Evolutionary conservation across 2,329 filamentous ascomycete genomes (phyloP).

Genomic region (Paecilomyces sp.): DNA sequence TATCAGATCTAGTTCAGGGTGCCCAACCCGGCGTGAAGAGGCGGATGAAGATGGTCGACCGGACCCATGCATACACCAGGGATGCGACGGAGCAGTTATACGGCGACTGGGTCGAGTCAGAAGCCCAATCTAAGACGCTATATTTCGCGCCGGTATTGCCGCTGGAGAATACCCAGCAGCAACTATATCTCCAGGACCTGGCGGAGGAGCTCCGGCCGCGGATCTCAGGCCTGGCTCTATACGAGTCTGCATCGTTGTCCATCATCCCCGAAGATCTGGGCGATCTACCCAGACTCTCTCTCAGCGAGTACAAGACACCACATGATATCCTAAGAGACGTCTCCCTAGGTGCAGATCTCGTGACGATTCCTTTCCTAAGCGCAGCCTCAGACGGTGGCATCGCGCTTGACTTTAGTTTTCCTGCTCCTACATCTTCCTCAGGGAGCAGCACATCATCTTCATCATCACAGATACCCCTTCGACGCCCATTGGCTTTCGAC

Average conservation of each 20-base stretch:
- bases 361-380: slow-evolving; percentile 69
- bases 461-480: slow-evolving; percentile 11
- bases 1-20: slow-evolving; percentile 66
- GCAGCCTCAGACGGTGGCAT: slow-evolving; percentile 75
- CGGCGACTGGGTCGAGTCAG: slow-evolving; percentile 20
- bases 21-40: slow-evolving; percentile 61
- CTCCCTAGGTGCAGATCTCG: slow-evolving; percentile 68
- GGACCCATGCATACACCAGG: slow-evolving; percentile 75
- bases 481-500: slow-evolving; percentile 60
- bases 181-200: slow-evolving; percentile 69
- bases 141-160: slow-evolving; percentile 64
- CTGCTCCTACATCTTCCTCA: slow-evolving; percentile 27
- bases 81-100: slow-evolving; percentile 52
- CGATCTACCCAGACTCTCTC: slow-evolving; percentile 64
- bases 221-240: slow-evolving; percentile 68
- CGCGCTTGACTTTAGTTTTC: slow-evolving; percentile 72
- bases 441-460: slow-evolving; percentile 1
- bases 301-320: slow-evolving; percentile 63
- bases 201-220: slow-evolving; percentile 53
- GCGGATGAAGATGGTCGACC: slow-evolving; percentile 73
- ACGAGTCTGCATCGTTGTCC: slow-evolving; percentile 62
- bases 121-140: slow-evolving; percentile 37
- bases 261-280: slow-evolving; percentile 58
- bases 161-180: slow-evolving; percentile 66
- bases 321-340: slow-evolving; percentile 72